A percentile compares a stretch with the other conserved stretches of the same genome.
These are phyloP conservation scores for Rhinocladiella similis DNA, from an alignment of 2,329 filamentous ascomycete genomes.

Conservation along the genomic window DNA sequence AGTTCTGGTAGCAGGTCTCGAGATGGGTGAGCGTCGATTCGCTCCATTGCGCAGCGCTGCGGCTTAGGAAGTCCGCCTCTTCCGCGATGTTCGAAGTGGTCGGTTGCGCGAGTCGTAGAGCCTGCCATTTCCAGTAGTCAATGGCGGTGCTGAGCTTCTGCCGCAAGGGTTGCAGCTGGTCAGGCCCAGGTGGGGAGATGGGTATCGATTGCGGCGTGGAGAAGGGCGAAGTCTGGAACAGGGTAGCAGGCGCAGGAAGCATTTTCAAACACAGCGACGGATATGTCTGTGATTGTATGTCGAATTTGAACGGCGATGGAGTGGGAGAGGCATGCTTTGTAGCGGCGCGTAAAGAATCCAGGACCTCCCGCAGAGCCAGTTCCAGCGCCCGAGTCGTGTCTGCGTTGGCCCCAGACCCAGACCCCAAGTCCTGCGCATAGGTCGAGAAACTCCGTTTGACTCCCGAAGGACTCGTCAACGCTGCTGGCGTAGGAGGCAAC, in stretches of 20 bases:
- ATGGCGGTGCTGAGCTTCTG: slow-evolving; percentile 68
- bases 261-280: slow-evolving; percentile 80
- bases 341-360: slow-evolving; percentile 79
- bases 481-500: slow-evolving; percentile 32
- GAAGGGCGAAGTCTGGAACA: slow-evolving; percentile 74
- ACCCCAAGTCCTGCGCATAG: slow-evolving; percentile 26
- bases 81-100: slow-evolving; percentile 27
- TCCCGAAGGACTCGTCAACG: slow-evolving; percentile 26
- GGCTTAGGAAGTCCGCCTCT: slow-evolving; percentile 41
- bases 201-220: slow-evolving; percentile 79
- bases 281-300: slow-evolving; percentile 82
- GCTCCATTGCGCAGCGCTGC: slow-evolving; percentile 52
- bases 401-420: slow-evolving; percentile 4
- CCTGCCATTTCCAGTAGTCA: slow-evolving; percentile 60
- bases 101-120: slow-evolving; percentile 32
- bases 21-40: slow-evolving; percentile 73
- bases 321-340: slow-evolving; percentile 47
- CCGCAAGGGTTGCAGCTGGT: slow-evolving; percentile 72
- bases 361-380: slow-evolving; percentile 77
- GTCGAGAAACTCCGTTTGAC: slow-evolving; percentile 26
- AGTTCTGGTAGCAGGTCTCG: slow-evolving; percentile 73
- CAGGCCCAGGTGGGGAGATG: slow-evolving; percentile 69
- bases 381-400: slow-evolving; percentile 84
- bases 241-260: slow-evolving; percentile 74
- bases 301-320: slow-evolving; percentile 68